Conservation (phyloP, 2,329 filamentous ascomycete species). For the Erysiphe neolycopersici region DNA sequence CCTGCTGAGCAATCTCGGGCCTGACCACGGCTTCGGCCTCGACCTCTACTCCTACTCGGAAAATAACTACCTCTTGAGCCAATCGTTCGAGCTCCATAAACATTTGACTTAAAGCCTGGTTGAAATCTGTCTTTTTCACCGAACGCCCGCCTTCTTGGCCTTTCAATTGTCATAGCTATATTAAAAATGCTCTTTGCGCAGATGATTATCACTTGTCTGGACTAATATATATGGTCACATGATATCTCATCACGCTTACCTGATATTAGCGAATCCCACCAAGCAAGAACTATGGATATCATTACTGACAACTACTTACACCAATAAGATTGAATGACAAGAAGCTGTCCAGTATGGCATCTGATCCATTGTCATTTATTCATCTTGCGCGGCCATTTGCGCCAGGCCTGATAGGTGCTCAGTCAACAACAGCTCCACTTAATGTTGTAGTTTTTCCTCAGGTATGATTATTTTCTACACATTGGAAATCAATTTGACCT, state of each 20-base stretch:
- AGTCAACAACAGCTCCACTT: constrained; percentile 71
- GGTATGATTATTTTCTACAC: constrained; percentile 23
- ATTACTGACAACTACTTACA: background rate
- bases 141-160: background rate
- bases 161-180: background rate
- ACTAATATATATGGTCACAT: background rate
- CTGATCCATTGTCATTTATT: constrained; percentile 55
- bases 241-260: background rate
- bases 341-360: constrained; percentile 42
- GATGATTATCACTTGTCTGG: background rate
- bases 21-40: constrained; percentile 8
- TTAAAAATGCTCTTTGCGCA: too few relatives aligned
- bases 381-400: constrained; percentile 84
- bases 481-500: constrained; percentile 1
- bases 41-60: constrained; percentile 4
- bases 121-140: background rate
- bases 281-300: too few relatives aligned
- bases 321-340: background rate
- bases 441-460: constrained; percentile 89
- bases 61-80: background rate
- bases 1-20: constrained; percentile 8
- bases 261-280: constrained; percentile 1
- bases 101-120: background rate
- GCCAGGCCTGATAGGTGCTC: constrained; percentile 50
- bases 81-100: background rate